Evolutionary conservation across 495 filamentous ascomycete species (phyloP).

Genomic region (Cenococcum geophilum): DNA sequence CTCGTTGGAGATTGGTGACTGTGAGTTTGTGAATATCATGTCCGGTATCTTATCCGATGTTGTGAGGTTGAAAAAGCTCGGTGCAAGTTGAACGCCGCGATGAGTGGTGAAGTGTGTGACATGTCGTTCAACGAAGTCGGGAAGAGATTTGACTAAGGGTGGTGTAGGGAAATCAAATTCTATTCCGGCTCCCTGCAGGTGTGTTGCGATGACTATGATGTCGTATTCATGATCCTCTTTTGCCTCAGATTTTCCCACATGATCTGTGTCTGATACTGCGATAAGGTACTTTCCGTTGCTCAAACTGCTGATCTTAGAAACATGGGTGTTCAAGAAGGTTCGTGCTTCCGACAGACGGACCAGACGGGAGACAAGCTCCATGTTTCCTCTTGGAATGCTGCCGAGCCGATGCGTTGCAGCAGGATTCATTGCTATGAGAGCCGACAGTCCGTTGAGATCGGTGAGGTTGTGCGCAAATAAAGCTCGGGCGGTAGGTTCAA

Average conservation of each 20-base stretch:
- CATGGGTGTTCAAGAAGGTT: not conserved
- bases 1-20: not conserved
- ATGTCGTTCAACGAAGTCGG: constrained; percentile 9
- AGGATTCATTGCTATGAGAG: constrained; percentile 15
- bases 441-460: constrained; percentile 9
- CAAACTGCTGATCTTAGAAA: constrained; percentile 9
- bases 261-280: constrained; percentile 1
- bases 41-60: constrained; percentile 2
- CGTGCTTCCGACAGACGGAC: constrained; percentile 10
- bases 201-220: constrained; percentile 10
- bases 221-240: constrained; percentile 5
- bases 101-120: constrained; percentile 12
- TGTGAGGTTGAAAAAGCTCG: constrained; percentile 9
- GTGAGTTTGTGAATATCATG: constrained; percentile 8
- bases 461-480: constrained; percentile 11
- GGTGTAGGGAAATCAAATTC: constrained; percentile 7
- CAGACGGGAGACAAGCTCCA: constrained; percentile 10
- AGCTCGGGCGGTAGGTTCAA: constrained; percentile 10
- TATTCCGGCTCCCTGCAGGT: constrained; percentile 7
- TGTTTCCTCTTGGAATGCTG: constrained; percentile 5
- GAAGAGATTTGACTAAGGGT: not conserved
- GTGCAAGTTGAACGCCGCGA: not conserved
- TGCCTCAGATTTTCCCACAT: not conserved
- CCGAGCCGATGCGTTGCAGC: not conserved
- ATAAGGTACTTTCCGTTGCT: constrained; percentile 6